Evolutionary conservation across 371 early-diverging fungal species (phyloP), one percentile per base, ranked within the genome.

Genomic region (Mortierella sp.): DNA sequence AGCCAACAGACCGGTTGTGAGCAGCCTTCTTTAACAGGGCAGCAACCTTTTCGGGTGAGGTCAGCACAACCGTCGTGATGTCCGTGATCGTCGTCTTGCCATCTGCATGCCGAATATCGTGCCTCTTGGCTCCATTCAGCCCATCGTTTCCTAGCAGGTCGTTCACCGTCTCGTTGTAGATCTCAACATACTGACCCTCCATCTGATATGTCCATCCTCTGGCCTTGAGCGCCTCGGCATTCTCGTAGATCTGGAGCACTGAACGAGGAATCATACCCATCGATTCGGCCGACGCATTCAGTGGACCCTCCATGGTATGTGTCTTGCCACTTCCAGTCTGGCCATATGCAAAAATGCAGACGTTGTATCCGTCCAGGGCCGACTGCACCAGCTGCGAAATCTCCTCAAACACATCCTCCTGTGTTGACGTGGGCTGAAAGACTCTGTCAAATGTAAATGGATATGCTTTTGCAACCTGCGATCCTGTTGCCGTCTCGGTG

Each of bases 341-440:
- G 0, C 99, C 99, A 89, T 99, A 99, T 12, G 99, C 99, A 91
- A 99, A 99, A 68, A 99, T 98, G 88, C 99, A 99, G 5, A 99
- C 98, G 68, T 97, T 97, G 87, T 97, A 99, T 4, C 99, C 99
- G 87, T 99, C 99, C 60, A 99, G 83, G 0, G 98, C 98, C 3
- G 97, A 96, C 87, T 98, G 98, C 5, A 99, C 96, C 27, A 99
- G 89, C 87, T 97, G 98, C 41, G 96, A 95, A 14, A 99, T 95
- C 82, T 99, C 99, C 51, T 94, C 94, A 94, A 96, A 99, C 18
- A 99, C 96, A 43, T 93, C 92, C 29, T 91, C 84, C 90, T 99
- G 99, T 2, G 91, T 89, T 35, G 92, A 83, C 0, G 81, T 71
- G 10, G 96, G 94, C 44, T 89, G 88, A 89, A 99, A 99, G 5